Evolutionary conservation across 192 early-diverging fungal genomes (phyloP).

Genomic region (Backusella australiensis): DNA sequence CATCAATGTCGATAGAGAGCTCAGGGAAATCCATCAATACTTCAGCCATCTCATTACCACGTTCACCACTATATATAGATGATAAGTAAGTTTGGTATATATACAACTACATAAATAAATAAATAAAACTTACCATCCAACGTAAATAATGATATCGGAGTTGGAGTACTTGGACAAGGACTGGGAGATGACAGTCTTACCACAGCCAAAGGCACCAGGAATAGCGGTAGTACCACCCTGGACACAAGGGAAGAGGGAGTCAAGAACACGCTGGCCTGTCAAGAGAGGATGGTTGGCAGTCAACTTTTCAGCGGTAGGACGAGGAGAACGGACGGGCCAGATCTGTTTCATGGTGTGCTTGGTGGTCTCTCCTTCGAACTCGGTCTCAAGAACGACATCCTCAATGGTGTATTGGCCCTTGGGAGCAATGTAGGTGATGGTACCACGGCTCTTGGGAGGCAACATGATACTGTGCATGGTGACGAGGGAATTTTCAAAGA

Average conservation of each 20-base stretch:
- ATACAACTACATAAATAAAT: background rate
- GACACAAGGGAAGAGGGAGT: constrained; percentile 98
- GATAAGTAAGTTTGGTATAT: background rate
- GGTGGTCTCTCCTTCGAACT: constrained; percentile 94
- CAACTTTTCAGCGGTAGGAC: constrained; percentile 93
- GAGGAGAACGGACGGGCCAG: constrained; percentile 97
- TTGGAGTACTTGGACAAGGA: constrained; percentile 99
- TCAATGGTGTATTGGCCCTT: constrained; percentile 90
- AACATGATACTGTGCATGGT: constrained; percentile 91
- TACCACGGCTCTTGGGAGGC: constrained; percentile 90
- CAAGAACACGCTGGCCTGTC: constrained; percentile 98
- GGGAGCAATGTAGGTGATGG: constrained; percentile 93
- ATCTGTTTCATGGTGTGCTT: constrained; percentile 96
- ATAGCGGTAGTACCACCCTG: constrained; percentile 99
- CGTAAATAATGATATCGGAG: constrained; percentile 99
- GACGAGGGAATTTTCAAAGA: constrained; percentile 95
- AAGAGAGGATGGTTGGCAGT: constrained; percentile 93
- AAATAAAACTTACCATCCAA: constrained; percentile 78
- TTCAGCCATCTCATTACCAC: constrained; percentile 99
- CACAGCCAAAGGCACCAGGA: constrained; percentile 99
- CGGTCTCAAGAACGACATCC: constrained; percentile 91
- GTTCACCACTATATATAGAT: constrained; percentile 67
- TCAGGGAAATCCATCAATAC: constrained; percentile 99
- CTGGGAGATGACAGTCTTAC: constrained; percentile 99
- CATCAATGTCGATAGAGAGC: constrained; percentile 90